phyloP scores from a whole-genome alignment of 2,329 filamentous ascomycete genomes.

The Colletotrichum sp. region DNA sequence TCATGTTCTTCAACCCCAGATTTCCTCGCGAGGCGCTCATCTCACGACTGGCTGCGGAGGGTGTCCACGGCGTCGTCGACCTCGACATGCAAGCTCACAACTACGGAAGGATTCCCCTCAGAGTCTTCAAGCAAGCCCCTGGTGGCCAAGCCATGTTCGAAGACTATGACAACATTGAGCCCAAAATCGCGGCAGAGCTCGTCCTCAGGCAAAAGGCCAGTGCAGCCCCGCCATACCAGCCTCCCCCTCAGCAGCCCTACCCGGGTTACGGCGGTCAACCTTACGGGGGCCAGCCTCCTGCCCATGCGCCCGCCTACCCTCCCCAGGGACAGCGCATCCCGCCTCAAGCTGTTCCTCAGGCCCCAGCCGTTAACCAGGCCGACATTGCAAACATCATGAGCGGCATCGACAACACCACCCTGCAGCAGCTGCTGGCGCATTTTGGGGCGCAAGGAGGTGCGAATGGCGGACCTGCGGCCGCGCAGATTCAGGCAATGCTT shows the following conservation, averaged over 20 bases:
- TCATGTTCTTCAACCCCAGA: constrained; percentile 79
- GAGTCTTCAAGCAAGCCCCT: constrained; percentile 82
- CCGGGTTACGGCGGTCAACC: constrained; percentile 30
- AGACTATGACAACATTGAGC: constrained; percentile 85
- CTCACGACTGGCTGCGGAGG: constrained; percentile 84
- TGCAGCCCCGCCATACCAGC: constrained; percentile 28
- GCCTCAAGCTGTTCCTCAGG: constrained; percentile 21
- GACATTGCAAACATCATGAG: constrained; percentile 71
- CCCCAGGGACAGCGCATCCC: constrained; percentile 9
- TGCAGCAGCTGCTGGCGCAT: constrained; percentile 72
- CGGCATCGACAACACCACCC: constrained; percentile 69
- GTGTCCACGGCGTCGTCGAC: constrained; percentile 84
- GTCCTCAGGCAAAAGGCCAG: constrained; percentile 72
- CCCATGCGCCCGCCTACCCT: constrained; percentile 20
- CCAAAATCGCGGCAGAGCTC: constrained; percentile 79
- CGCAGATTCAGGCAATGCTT: constrained; percentile 51
- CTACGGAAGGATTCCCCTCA: constrained; percentile 76
- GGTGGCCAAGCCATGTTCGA: constrained; percentile 82
- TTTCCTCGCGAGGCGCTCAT: constrained; percentile 75
- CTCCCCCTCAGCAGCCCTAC: constrained; percentile 13
- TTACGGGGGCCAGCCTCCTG: constrained; percentile 28
- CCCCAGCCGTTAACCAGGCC: constrained; percentile 35
- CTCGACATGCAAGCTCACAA: constrained; percentile 74
- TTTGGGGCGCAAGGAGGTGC: constrained; percentile 27
- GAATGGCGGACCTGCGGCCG: constrained; percentile 27